phyloP scores from a whole-genome alignment of 2,329 filamentous ascomycete genomes.

The Aureobasidium sp. region DNA sequence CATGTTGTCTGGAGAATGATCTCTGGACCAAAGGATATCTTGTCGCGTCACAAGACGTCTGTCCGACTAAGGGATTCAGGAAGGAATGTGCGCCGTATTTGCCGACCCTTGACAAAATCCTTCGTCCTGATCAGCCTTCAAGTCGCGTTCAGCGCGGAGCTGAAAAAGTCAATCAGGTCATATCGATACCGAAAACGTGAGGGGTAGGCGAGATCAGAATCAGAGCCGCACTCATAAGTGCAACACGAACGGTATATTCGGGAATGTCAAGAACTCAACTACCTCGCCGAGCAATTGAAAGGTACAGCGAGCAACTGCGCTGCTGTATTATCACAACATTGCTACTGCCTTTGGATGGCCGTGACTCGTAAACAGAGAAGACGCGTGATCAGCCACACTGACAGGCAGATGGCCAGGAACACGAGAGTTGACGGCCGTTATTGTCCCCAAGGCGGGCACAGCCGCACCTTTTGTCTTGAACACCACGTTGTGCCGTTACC shows the following conservation, averaged over 20 bases:
- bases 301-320: background rate
- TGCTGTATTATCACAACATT: background rate
- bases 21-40: background rate
- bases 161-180: background rate
- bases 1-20: background rate
- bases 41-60: background rate
- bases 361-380: no score
- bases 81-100: background rate
- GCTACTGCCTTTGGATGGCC: background rate
- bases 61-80: no score
- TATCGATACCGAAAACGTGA: background rate
- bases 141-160: background rate
- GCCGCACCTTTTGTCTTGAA: background rate
- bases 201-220: background rate
- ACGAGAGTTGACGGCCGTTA: background rate
- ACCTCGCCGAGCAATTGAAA: background rate
- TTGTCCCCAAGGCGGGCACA: background rate
- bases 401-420: background rate
- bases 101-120: background rate
- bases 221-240: background rate
- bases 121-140: background rate
- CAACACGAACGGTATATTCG: no score
- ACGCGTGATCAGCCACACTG: background rate
- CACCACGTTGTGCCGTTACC: conserved; percentile 5
- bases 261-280: background rate